Evolutionary conservation across 176 grass and related monocot genomes (phyloP), one percentile per base, ranked within the genome.

Genomic region (Cenchrus purpureus): DNA sequence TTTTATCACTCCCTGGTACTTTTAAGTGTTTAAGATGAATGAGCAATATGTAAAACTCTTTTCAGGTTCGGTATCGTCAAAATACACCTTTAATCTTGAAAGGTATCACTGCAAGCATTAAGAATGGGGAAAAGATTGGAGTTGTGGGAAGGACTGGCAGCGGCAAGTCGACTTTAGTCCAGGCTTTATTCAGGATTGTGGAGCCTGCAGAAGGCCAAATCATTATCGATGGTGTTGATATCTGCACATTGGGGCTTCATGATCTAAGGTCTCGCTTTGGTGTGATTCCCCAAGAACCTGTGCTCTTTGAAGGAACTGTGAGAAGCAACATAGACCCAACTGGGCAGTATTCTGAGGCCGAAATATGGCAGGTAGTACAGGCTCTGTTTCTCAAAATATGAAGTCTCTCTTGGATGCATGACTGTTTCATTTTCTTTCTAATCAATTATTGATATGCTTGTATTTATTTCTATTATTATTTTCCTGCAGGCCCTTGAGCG

Each of bases 221-320:
- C 65, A 85, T 93, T 40, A 89, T 98, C 1, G 89, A 95, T 12
- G 89, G 87, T 82, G 83, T 95, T 8, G 87, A 98, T 74, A 93
- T 98, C 77, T 92, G 87, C 88, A 92, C 62, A 28, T 51, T 95
- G 79, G 95, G 93, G 14, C 93, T 98, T 95, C 93, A 93, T 85
- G 91, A 98, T 85, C 89, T 98, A 62, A 95, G 95, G 68, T 98
- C 93, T 55, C 85, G 91, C 51, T 95, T 98, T 20, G 89, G 95
- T 56, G 94, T 98, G 62, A 98, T 98, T 90, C 95, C 95, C 59
- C 95, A 98, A 79, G 95, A 98, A 16, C 95, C 95, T 48, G 95
- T 90, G 59, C 93, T 98, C 32, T 98, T 98, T 45, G 95, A 98
- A 88, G 95, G 95, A 83, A 98, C 93, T 43, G 42, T 98, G 22